Percentiles rank a stretch among this genome's conserved stretches.
phyloP scores from a whole-genome alignment of 345 rosid genomes.

The Firmiana major region DNA sequence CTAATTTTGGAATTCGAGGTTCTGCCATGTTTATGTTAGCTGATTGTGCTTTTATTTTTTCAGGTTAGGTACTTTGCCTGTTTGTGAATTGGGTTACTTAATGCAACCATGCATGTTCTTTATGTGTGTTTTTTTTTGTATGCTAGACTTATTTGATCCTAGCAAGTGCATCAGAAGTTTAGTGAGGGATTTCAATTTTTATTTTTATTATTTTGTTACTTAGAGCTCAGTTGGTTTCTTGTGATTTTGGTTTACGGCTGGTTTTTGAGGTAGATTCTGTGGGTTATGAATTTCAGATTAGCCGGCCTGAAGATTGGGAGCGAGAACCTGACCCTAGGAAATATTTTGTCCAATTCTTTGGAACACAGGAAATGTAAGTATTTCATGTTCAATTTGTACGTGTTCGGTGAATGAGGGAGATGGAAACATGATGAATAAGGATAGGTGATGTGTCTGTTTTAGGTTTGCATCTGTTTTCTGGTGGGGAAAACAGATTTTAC shows the following conservation, averaged over 20 bases:
- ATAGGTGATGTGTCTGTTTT: background rate
- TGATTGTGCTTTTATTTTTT: background rate
- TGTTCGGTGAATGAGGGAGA: background rate
- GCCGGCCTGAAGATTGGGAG: constrained; percentile 83
- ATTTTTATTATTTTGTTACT: background rate
- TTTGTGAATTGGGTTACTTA: background rate
- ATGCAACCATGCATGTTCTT: constrained; percentile 5
- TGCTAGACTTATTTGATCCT: constrained; percentile 2
- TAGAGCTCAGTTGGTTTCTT: background rate
- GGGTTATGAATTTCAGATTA: constrained; percentile 57
- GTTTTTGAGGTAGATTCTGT: constrained; percentile 12
- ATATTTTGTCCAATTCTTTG: constrained; percentile 76
- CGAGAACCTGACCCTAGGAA: constrained; percentile 70
- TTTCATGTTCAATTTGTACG: background rate
- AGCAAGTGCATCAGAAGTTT: background rate
- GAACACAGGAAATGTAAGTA: constrained; percentile 90
- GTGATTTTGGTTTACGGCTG: background rate
- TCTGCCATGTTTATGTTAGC: background rate
- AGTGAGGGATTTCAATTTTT: background rate
- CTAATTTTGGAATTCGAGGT: background rate
- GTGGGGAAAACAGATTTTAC: background rate
- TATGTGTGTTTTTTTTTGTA: background rate
- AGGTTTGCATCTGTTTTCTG: background rate
- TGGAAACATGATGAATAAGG: background rate
- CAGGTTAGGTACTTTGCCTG: background rate